Evolutionary conservation across 2,329 filamentous ascomycete species (phyloP).

Genomic region (Phaeosphaeria sp.): DNA sequence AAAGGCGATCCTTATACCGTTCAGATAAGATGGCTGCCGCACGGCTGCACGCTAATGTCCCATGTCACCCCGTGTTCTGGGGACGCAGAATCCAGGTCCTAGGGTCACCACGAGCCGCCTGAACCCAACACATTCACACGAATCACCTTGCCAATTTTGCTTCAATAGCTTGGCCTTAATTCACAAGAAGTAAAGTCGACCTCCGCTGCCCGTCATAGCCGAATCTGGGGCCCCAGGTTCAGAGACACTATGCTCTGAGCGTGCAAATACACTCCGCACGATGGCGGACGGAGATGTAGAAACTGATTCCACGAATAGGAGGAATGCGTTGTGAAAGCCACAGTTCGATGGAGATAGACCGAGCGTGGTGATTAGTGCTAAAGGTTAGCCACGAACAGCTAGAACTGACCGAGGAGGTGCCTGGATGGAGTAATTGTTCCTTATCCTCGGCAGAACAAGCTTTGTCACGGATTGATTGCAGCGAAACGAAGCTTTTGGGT

Average conservation of each 20-base stretch:
- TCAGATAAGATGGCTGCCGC: conserved; percentile 27
- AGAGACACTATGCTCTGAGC: conserved; percentile 13
- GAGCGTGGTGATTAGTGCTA: conserved; percentile 19
- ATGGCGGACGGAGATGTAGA: conserved; percentile 11
- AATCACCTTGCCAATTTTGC: conserved; percentile 34
- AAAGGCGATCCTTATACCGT: conserved; percentile 1
- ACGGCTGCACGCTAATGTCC: conserved; percentile 20
- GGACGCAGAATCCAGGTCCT: conserved; percentile 24
- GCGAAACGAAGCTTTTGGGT: conserved; percentile 34
- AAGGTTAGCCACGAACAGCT: conserved; percentile 21
- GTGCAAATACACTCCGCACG: conserved; percentile 18
- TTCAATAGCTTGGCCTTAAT: conserved; percentile 27
- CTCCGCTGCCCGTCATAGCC: conserved; percentile 7
- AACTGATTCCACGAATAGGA: conserved; percentile 36
- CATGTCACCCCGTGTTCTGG: conserved; percentile 30
- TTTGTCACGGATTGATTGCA: conserved; percentile 19
- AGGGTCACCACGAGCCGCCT: conserved; percentile 16
- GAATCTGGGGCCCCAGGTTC: conserved; percentile 34
- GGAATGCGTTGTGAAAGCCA: conserved; percentile 1
- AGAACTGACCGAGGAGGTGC: conserved; percentile 20
- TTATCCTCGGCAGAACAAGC: conserved; percentile 26
- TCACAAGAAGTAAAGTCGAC: conserved; percentile 11
- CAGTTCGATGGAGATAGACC: conserved; percentile 13
- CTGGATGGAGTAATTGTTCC: conserved; percentile 20
- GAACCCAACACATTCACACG: conserved; percentile 34